Evolutionary conservation across 768 basidiomycete genomes (phyloP).

Genomic region (Pleurotus salmoneostramineus): DNA sequence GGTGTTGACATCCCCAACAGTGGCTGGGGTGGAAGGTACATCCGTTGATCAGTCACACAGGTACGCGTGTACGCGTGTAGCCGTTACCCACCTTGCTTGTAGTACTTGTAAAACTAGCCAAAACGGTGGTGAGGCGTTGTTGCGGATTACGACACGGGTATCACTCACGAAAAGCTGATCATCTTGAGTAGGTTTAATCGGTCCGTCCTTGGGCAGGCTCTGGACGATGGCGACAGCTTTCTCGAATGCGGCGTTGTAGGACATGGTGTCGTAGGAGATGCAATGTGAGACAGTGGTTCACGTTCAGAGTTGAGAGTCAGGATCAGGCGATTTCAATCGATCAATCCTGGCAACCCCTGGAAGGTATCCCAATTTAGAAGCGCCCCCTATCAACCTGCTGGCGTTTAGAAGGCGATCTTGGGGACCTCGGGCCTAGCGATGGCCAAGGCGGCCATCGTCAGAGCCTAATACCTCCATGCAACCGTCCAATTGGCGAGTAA

Average conservation of each 20-base stretch:
- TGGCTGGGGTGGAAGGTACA: slow-evolving; percentile 42
- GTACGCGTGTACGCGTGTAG: no score
- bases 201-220: slow-evolving; percentile 73
- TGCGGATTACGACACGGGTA: slow-evolving; percentile 9
- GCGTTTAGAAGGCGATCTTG: background rate
- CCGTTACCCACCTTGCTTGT: slow-evolving; percentile 75
- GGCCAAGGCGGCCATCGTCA: no score
- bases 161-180: slow-evolving; percentile 78
- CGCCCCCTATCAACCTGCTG: background rate
- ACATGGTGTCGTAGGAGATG: slow-evolving; percentile 52
- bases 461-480: no score
- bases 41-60: background rate
- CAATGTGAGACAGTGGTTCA: background rate
- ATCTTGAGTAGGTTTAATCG: slow-evolving; percentile 66
- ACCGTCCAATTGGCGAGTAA: no score
- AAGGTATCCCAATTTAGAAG: background rate
- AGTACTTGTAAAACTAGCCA: slow-evolving; percentile 85
- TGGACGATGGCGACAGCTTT: slow-evolving; percentile 69
- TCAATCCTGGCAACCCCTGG: background rate
- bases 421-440: background rate
- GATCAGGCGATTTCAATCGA: background rate
- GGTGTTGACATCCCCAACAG: slow-evolving; percentile 67
- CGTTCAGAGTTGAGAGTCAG: background rate
- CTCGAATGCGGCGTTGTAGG: slow-evolving; percentile 55
- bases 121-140: no score